Percentiles rank a stretch among this genome's conserved stretches.
These are phyloP conservation scores for Metschnikowia lochheadii DNA, from an alignment of 805 yeast species.

Conservation along the genomic window DNA sequence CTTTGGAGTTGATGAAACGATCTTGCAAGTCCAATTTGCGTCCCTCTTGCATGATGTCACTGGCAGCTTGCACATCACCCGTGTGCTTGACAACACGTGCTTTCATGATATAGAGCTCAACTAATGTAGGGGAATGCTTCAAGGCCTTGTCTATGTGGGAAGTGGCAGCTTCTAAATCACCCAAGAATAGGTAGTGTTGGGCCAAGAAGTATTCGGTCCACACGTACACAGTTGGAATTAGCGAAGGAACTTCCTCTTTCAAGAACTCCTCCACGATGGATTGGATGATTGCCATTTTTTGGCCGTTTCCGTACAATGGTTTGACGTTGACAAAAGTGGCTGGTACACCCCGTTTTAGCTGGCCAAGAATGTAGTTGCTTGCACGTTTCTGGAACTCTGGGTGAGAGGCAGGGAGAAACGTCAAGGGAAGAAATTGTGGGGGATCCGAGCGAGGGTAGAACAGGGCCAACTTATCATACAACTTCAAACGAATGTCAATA, in stretches of 20 bases:
- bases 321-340: slow-evolving; percentile 84
- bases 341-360: slow-evolving; percentile 80
- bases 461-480: slow-evolving; percentile 61
- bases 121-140: slow-evolving; percentile 74
- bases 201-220: slow-evolving; percentile 80
- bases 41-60: slow-evolving; percentile 62
- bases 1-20: slow-evolving; percentile 82
- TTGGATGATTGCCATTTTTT: slow-evolving; percentile 43
- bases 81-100: slow-evolving; percentile 75
- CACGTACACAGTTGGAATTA: slow-evolving; percentile 41
- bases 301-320: slow-evolving; percentile 57
- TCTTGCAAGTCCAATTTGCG: slow-evolving; percentile 81
- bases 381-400: slow-evolving; percentile 47
- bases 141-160: slow-evolving; percentile 59
- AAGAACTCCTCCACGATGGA: slow-evolving; percentile 50
- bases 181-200: slow-evolving; percentile 64
- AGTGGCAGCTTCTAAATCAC: slow-evolving; percentile 52
- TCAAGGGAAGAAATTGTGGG: slow-evolving; percentile 72
- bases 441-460: slow-evolving; percentile 85
- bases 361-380: slow-evolving; percentile 51
- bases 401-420: slow-evolving; percentile 55
- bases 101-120: slow-evolving; percentile 75
- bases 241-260: slow-evolving; percentile 24
- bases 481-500: slow-evolving; percentile 45
- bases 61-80: slow-evolving; percentile 61